These are phyloP conservation scores for Populus trichocarpa DNA, from an alignment of 441 rosid species.

Conservation along the genomic window DNA sequence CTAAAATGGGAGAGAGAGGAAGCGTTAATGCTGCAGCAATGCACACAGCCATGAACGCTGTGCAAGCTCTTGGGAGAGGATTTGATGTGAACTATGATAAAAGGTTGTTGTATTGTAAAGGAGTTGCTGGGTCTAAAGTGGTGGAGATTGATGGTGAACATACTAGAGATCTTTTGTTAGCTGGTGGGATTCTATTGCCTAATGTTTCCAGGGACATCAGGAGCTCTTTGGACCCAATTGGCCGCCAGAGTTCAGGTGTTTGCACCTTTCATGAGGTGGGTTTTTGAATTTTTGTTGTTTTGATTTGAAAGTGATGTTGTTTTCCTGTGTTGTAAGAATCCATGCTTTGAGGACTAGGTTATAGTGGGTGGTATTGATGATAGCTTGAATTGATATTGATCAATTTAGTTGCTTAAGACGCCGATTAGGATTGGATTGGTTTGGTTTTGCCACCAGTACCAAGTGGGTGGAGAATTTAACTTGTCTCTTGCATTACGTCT, in stretches of 20 bases:
- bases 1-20: constrained; percentile 45
- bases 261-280: constrained; percentile 49
- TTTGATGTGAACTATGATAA: constrained; percentile 73
- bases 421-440: background rate
- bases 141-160: constrained; percentile 59
- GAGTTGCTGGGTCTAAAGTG: constrained; percentile 44
- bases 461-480: background rate
- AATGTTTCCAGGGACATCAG: constrained; percentile 54
- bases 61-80: constrained; percentile 68
- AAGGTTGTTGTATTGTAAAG: constrained; percentile 73
- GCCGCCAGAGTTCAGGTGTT: constrained; percentile 48
- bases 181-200: constrained; percentile 33
- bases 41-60: constrained; percentile 59
- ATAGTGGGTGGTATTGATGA: background rate
- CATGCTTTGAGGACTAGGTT: background rate
- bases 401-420: background rate
- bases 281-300: background rate
- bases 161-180: constrained; percentile 43
- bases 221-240: constrained; percentile 26
- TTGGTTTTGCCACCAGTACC: background rate
- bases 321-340: background rate
- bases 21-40: constrained; percentile 27
- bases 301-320: background rate
- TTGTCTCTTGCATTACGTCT: background rate
- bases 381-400: background rate